Percentiles rank a stretch among this genome's conserved stretches.
Evolutionary conservation across 139 green algal species (phyloP).

Genomic region (Chlorella sp.): DNA sequence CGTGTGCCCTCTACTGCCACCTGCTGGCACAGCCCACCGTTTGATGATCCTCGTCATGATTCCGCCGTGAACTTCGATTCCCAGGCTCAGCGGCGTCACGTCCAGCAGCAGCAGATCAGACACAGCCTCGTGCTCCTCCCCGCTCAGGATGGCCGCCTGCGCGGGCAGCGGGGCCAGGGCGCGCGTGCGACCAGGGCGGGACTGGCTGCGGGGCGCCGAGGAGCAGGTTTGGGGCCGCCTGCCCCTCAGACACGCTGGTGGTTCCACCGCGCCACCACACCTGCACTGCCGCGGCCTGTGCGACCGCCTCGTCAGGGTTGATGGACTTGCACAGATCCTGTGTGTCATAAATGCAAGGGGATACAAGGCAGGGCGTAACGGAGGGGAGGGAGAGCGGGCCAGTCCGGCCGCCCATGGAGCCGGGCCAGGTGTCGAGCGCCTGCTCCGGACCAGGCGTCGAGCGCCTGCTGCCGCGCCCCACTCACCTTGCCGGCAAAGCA

Average conservation of each 20-base stretch:
- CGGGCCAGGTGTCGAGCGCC: no score
- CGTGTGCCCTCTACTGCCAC: neutral
- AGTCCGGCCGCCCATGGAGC: no score
- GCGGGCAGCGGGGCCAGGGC: neutral
- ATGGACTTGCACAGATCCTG: slow-evolving; percentile 99
- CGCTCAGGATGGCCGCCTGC: slow-evolving; percentile 94
- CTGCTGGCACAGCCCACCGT: no score
- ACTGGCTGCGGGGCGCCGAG: neutral
- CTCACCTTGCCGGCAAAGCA: no score
- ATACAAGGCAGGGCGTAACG: no score
- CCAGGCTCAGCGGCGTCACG: slow-evolving; percentile 86
- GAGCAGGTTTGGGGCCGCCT: neutral
- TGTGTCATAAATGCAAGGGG: no score
- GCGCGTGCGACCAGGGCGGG: neutral
- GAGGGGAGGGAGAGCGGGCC: no score
- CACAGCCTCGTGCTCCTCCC: slow-evolving; percentile 89
- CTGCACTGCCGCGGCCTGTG: slow-evolving; percentile 94
- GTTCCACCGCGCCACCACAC: slow-evolving; percentile 48
- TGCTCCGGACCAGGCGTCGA: no score
- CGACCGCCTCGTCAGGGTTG: slow-evolving; percentile 98
- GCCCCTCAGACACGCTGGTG: slow-evolving; percentile 25
- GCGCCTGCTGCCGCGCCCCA: no score
- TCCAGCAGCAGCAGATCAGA: slow-evolving; percentile 98
- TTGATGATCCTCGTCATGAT: slow-evolving; percentile 93
- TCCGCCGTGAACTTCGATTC: slow-evolving; percentile 84